Evolutionary conservation across 495 filamentous ascomycete species (phyloP).

Genomic region (Chaetomidium leptoderma): DNA sequence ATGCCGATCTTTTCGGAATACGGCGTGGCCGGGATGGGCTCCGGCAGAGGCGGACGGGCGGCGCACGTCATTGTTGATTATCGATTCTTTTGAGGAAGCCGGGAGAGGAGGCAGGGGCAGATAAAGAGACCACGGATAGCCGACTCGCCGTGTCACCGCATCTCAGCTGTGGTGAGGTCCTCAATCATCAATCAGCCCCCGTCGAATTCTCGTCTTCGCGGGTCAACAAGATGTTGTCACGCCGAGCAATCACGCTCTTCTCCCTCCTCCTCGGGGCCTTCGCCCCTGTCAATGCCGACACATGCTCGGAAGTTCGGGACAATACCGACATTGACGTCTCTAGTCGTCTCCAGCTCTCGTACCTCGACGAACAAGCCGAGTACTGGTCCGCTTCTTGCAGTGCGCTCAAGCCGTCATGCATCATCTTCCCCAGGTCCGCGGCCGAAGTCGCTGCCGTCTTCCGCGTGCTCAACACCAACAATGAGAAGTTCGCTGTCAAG

Average conservation of each 20-base stretch:
- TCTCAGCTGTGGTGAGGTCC: too few relatives aligned
- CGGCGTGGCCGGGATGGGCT: neutral
- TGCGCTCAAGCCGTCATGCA: constrained; percentile 45
- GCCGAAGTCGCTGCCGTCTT: constrained; percentile 37
- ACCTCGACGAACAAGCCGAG: constrained; percentile 38
- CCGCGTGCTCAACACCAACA: constrained; percentile 31
- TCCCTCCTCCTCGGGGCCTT: neutral
- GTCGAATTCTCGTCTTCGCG: neutral
- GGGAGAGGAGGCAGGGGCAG: too few relatives aligned
- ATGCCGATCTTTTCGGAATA: neutral
- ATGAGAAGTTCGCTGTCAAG: constrained; percentile 48
- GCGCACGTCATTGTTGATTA: neutral
- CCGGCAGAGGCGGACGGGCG: neutral
- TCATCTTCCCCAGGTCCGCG: constrained; percentile 40
- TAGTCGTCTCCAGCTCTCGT: constrained; percentile 29
- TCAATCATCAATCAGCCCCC: too few relatives aligned
- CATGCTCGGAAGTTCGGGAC: constrained; percentile 30
- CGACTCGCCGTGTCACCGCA: too few relatives aligned
- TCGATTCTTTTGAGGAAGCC: too few relatives aligned
- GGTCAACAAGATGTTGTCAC: constrained; percentile 7
- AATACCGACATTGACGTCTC: constrained; percentile 36
- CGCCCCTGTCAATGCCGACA: constrained; percentile 23
- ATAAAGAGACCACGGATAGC: too few relatives aligned
- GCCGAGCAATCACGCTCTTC: neutral
- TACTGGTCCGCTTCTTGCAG: constrained; percentile 47